Evolutionary conservation across 1,284 basidiomycete genomes (phyloP).

Genomic region (Entoloma clypeatum): DNA sequence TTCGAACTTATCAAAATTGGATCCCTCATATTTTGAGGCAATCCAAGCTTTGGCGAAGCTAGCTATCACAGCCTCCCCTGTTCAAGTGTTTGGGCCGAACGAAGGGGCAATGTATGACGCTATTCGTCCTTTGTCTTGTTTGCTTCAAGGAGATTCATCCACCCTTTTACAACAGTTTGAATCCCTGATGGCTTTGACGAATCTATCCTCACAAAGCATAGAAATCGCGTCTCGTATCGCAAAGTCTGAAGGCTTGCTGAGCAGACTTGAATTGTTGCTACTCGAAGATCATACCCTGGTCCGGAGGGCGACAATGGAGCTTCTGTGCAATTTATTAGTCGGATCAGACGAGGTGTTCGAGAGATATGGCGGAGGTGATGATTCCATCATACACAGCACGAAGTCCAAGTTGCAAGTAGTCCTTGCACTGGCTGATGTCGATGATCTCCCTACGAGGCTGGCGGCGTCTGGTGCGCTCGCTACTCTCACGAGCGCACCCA

Average conservation of each 20-base stretch:
- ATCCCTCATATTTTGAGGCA: constrained; percentile 56
- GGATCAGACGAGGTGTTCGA: constrained; percentile 74
- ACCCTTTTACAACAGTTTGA: constrained; percentile 86
- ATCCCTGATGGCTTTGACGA: constrained; percentile 92
- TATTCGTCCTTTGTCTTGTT: constrained; percentile 69
- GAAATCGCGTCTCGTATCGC: constrained; percentile 65
- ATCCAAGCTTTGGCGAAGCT: constrained; percentile 92
- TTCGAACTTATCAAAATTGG: constrained; percentile 29
- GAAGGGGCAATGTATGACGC: constrained; percentile 75
- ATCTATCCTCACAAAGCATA: constrained; percentile 78
- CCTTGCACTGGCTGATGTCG: constrained; percentile 80
- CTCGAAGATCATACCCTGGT: constrained; percentile 82
- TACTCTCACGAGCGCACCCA: constrained; percentile 61
- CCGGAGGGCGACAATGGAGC: constrained; percentile 83
- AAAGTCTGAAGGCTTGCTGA: constrained; percentile 55
- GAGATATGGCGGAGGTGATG: constrained; percentile 54
- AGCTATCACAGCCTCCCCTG: constrained; percentile 85
- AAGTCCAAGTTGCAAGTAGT: constrained; percentile 76
- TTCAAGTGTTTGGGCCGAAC: constrained; percentile 85
- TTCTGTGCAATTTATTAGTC: constrained; percentile 89
- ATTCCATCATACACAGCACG: constrained; percentile 34
- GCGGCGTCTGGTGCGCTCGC: constrained; percentile 88
- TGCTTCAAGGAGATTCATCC: constrained; percentile 67
- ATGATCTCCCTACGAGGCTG: constrained; percentile 77
- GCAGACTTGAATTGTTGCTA: constrained; percentile 76